Conservation (phyloP, 805 yeast genomes). For the Metschnikowia baotianmanensis region DNA sequence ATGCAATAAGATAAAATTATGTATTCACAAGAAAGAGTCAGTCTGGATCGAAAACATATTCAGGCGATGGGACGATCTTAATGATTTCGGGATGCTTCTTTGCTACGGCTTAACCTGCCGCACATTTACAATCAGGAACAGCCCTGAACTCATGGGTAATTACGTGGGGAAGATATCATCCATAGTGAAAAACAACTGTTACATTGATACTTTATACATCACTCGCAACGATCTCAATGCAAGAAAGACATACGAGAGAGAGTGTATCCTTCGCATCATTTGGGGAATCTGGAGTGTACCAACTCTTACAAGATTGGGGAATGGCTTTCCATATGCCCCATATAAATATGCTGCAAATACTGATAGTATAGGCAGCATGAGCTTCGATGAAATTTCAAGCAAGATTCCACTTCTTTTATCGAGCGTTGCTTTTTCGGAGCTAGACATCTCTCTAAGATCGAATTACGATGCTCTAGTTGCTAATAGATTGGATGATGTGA, state of each 20-base stretch:
- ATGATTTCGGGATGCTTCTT: conserved; percentile 27
- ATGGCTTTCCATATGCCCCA: conserved; percentile 22
- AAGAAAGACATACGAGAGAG: conserved; percentile 25
- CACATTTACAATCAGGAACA: conserved; percentile 12
- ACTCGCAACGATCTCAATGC: conserved; percentile 4
- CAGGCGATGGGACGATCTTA: conserved; percentile 26
- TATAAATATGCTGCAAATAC: conserved; percentile 7
- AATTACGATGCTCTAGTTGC: conserved; percentile 5
- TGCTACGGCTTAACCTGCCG: conserved; percentile 22
- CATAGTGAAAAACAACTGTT: conserved; percentile 20
- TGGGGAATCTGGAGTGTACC: conserved; percentile 25
- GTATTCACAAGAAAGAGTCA: conserved; percentile 17
- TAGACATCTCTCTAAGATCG: conserved; percentile 2
- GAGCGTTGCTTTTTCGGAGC: conserved; percentile 9
- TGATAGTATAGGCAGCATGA: conserved; percentile 11
- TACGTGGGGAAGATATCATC: conserved; percentile 21
- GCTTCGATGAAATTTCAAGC: conserved; percentile 10
- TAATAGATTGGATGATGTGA: conserved; percentile 9
- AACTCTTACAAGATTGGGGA: conserved; percentile 16
- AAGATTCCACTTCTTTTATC: conserved; percentile 22
- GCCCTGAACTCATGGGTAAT: conserved; percentile 14
- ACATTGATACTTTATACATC: conserved; percentile 16
- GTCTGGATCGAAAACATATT: conserved; percentile 23
- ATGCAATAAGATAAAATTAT: conserved; percentile 11
- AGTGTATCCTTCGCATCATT: conserved; percentile 21